Evolutionary conservation across 805 yeast species (phyloP).

Genomic region (Suhomyces prunicola): DNA sequence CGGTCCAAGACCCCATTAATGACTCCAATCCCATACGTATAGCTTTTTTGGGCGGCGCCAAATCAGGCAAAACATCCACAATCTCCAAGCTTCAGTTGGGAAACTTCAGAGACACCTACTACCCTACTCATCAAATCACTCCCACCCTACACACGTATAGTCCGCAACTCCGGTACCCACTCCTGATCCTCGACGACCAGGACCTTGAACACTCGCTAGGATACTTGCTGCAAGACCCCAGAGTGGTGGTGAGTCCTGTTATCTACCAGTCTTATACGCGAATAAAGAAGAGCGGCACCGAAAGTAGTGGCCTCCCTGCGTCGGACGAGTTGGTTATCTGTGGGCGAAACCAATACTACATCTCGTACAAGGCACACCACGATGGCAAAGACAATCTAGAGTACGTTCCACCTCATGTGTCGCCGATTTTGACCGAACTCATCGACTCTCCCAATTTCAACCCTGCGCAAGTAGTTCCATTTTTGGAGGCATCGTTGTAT

Average conservation of each 20-base stretch:
- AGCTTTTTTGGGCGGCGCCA: slow-evolving; percentile 59
- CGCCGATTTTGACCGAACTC: slow-evolving; percentile 64
- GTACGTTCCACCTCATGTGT: slow-evolving; percentile 44
- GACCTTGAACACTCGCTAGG: slow-evolving; percentile 12
- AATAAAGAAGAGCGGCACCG: slow-evolving; percentile 2
- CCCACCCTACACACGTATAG: slow-evolving; percentile 55
- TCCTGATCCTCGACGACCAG: slow-evolving; percentile 23
- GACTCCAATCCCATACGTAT: slow-evolving; percentile 47
- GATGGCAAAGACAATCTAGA: slow-evolving; percentile 3
- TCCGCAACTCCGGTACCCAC: slow-evolving; percentile 30
- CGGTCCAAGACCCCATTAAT: slow-evolving; percentile 16
- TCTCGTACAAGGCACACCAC: slow-evolving; percentile 4
- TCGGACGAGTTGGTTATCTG: slow-evolving; percentile 8
- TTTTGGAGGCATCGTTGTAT: slow-evolving; percentile 68
- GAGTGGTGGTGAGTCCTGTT: slow-evolving; percentile 29
- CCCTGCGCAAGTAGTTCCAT: slow-evolving; percentile 67
- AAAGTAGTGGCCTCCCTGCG: neutral
- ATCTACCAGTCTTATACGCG: slow-evolving; percentile 20
- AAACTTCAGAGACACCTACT: slow-evolving; percentile 62
- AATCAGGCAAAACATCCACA: slow-evolving; percentile 59
- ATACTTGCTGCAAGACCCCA: slow-evolving; percentile 7
- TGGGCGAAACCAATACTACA: slow-evolving; percentile 20
- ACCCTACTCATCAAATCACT: slow-evolving; percentile 65
- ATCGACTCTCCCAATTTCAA: slow-evolving; percentile 75
- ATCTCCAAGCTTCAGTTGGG: slow-evolving; percentile 48